These are phyloP conservation scores for Leptographium lundbergii DNA, from an alignment of 2,329 filamentous ascomycete species.

Conservation along the genomic window DNA sequence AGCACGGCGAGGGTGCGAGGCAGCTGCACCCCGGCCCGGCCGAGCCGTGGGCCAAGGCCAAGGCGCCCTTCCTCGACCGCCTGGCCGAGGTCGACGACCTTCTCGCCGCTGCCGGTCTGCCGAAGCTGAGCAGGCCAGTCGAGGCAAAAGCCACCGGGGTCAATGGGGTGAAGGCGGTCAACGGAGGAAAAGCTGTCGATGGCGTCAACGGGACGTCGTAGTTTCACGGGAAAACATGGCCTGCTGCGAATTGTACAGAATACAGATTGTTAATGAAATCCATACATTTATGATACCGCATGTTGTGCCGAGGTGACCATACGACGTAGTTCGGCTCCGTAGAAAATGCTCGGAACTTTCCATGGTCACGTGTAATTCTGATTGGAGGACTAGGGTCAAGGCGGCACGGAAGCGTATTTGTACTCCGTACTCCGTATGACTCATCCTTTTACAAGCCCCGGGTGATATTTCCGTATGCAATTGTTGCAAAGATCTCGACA, in stretches of 20 bases:
- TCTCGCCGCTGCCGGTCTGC: slow-evolving; percentile 18
- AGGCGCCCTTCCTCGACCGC: slow-evolving; percentile 3
- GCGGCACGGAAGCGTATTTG: too few species aligned
- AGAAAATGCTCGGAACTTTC: too few species aligned
- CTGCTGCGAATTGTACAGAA: background rate
- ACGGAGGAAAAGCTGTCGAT: background rate
- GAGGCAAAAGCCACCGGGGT: background rate
- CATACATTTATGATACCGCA: too few species aligned
- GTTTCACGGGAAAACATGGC: background rate
- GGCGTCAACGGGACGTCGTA: background rate
- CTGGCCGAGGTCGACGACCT: slow-evolving; percentile 4
- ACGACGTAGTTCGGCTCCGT: too few species aligned
- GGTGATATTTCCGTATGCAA: background rate
- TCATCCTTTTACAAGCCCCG: too few species aligned
- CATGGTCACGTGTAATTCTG: too few species aligned
- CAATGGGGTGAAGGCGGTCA: background rate
- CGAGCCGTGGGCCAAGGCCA: slow-evolving; percentile 1
- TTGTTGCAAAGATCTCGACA: too few species aligned
- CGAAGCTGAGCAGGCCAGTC: background rate
- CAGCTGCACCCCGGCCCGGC: background rate
- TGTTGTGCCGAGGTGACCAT: too few species aligned
- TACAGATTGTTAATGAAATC: background rate
- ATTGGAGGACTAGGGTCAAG: too few species aligned
- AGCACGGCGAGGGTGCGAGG: background rate
- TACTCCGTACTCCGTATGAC: too few species aligned